Conservation (phyloP, 2,329 filamentous ascomycete genomes). For the Pseudogymnoascus sp. region DNA sequence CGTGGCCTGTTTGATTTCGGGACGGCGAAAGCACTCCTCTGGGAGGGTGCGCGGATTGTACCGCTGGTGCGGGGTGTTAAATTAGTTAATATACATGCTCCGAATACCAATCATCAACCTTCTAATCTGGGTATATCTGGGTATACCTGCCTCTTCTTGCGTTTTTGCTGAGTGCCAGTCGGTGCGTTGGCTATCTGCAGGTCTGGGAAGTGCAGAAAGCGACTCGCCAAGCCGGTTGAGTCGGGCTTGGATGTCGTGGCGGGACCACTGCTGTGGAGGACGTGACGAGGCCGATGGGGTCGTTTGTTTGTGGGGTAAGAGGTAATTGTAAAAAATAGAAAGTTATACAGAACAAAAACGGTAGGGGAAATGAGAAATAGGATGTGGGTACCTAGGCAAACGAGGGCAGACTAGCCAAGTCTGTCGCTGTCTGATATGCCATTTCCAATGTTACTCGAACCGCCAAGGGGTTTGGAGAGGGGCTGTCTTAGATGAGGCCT, state of each 20-base stretch:
- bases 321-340: not conserved
- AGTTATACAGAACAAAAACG: not conserved
- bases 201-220: not conserved
- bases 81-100: not conserved
- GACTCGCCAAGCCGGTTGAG: not conserved
- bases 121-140: not conserved
- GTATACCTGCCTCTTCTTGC: not conserved
- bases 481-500: not conserved
- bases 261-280: not conserved
- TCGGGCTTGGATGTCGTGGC: not conserved
- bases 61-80: not conserved
- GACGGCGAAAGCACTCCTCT: not conserved
- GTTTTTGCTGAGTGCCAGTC: not conserved
- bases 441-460: not conserved
- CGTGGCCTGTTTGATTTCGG: not conserved
- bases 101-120: not conserved
- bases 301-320: not conserved
- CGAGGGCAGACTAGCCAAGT: no score
- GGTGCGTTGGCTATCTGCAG: not conserved
- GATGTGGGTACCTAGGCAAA: not conserved
- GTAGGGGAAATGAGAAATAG: not conserved
- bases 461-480: not conserved
- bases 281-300: not conserved
- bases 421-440: not conserved
- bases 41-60: not conserved